Percentiles rank a stretch among this genome's conserved stretches.
phyloP scores from a whole-genome alignment of 352 stramenopile genomes.

The Peronospora belbahrii region DNA sequence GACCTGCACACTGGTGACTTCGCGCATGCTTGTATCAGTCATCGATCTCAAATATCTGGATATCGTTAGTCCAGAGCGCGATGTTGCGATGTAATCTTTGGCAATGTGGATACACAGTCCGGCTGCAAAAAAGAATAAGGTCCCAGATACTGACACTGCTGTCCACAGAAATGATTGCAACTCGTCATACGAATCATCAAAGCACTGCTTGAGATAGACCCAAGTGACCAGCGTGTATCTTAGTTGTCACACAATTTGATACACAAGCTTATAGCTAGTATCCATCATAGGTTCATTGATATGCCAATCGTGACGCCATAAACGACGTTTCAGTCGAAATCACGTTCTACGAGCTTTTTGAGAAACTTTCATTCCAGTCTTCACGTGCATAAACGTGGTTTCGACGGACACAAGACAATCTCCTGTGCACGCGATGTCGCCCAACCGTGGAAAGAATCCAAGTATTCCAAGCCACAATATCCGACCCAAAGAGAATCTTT shows the following conservation, averaged over 20 bases:
- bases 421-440: constrained; percentile 72
- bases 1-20: constrained; percentile 69
- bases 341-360: constrained; percentile 71
- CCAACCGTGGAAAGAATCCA: constrained; percentile 26
- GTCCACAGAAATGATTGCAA: constrained; percentile 63
- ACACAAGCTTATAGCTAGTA: too few relatives aligned
- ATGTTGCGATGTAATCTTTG: constrained; percentile 7
- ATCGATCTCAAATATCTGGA: constrained; percentile 69
- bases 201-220: constrained; percentile 56
- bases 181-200: constrained; percentile 46
- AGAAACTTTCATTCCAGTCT: too few relatives aligned
- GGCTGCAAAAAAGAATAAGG: constrained; percentile 51
- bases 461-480: too few relatives aligned
- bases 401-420: too few relatives aligned
- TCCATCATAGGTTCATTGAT: constrained; percentile 46
- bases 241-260: constrained; percentile 39
- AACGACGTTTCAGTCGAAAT: constrained; percentile 79
- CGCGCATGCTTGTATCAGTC: constrained; percentile 68
- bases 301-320: constrained; percentile 72
- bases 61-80: constrained; percentile 28
- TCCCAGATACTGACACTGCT: constrained; percentile 64
- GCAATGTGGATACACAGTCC: constrained; percentile 41
- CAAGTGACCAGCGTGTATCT: constrained; percentile 62
- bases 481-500: too few relatives aligned
- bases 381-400: too few relatives aligned